Evolutionary conservation across 2,329 filamentous ascomycete species (phyloP).

Genomic region (Exophiala sp.): DNA sequence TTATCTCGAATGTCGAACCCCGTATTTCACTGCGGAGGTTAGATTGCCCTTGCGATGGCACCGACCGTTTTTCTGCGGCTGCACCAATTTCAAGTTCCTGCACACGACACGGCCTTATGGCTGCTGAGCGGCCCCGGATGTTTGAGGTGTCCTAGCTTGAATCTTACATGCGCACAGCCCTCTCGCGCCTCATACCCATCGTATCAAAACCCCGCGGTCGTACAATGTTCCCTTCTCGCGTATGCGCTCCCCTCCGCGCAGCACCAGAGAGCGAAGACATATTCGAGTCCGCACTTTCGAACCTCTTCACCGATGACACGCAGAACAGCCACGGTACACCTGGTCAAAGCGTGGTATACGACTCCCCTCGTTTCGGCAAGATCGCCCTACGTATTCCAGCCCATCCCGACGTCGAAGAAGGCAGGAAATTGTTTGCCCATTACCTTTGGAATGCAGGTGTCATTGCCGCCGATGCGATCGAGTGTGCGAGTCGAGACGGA

Average conservation of each 20-base stretch:
- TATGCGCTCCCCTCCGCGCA: constrained; percentile 11
- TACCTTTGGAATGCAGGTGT: constrained; percentile 56
- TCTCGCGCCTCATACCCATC: neutral
- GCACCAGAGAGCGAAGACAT: constrained; percentile 48
- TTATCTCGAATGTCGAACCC: constrained; percentile 5
- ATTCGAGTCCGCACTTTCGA: constrained; percentile 51
- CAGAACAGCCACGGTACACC: constrained; percentile 54
- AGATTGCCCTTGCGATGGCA: neutral
- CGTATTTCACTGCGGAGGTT: neutral
- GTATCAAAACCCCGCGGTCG: neutral
- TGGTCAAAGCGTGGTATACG: constrained; percentile 50
- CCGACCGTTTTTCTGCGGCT: neutral
- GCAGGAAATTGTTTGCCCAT: constrained; percentile 55
- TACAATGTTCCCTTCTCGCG: constrained; percentile 18
- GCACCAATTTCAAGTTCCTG: neutral
- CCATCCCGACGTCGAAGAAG: constrained; percentile 48
- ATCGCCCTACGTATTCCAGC: constrained; percentile 40
- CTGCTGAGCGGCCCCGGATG: neutral
- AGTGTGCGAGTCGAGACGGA: constrained; percentile 30
- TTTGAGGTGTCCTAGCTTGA: no score
- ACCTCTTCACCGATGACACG: constrained; percentile 56
- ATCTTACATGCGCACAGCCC: no score
- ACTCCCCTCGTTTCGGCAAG: constrained; percentile 40
- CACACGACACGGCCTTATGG: neutral
- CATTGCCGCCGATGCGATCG: constrained; percentile 42